Evolutionary conservation across 768 basidiomycete genomes (phyloP), one percentile per base, ranked within the genome.

Genomic region (Daedaleopsis sinensis): DNA sequence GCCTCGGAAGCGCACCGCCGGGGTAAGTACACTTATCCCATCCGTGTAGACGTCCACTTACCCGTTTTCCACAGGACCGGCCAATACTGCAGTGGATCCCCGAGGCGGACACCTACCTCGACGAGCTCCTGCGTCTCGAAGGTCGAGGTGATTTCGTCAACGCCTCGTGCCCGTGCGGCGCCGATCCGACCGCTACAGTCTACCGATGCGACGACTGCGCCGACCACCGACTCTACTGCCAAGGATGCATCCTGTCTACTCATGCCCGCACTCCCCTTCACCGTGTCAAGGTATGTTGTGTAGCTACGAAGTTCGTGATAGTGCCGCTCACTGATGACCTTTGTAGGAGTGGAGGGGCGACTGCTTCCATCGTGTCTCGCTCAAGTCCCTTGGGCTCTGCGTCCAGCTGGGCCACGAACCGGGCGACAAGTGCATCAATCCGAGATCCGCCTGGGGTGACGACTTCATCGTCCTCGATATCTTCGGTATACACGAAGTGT

Each of bases 361-460:
- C 2, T 16, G n/a, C 18, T 46, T 46, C 18, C 3, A 18, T n/a
- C 57, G 27, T 37, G 27, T 56, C 1, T 57, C 52, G 4, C 62
- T 73, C 12, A 27, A 50, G 27, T 52, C 43, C 12, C 36, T 70
- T 13, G 73, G 71, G 10, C 48, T 71, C 5, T 11, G 49, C 4
- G 21, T 72, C 16, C 71, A 74, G 51, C 67, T 76, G 3, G 70
- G 72, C 6, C 72, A 76, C 48, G n/a, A 9, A 1, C 48, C 19
- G 5, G 64, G 65, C 11, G 52, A 57, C 3, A 1, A 11, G 1
- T 72, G 72, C 52, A 16, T 38, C 16, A 19, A 42, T 15, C 65
- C 63, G 1, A 9, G 5, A 3, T 23, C 11, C n/a, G 35, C 52
- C 13, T 42, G 24, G 10, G 58, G 19, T 19, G 53, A 53, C 19